Base-by-base conservation (phyloP, 2,329 filamentous ascomycete species). In the Phyllosticta citribraziliensis region DNA sequence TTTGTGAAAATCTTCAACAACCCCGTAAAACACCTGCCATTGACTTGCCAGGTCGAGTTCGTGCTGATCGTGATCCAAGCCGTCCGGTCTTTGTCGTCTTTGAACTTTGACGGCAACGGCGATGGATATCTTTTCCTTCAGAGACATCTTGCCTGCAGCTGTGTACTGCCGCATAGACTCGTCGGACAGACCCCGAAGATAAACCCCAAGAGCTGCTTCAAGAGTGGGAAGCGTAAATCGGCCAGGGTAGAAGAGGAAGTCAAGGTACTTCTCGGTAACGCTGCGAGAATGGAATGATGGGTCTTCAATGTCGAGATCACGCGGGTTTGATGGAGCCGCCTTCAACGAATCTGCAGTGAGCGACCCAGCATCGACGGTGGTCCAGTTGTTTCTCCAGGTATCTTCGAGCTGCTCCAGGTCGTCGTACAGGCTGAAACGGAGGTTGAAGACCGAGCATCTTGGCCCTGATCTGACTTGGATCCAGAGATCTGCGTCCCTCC, bases 11-110 rank as follows among this genome's bases (percentile, higher is more conserved):
- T 96, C 92, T 12, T 89, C 81, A 19, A 96, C 81, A 19, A 97
- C 81, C 33, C 91, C 86, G 76, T 91, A 96, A 73, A 96, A 96
- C 57, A 89, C 84, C 64, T 88, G 85, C 94, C 94, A 99, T 72
- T 96, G 91, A 11, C 83, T 81, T 69, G 94, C 88, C 58, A 88
- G 86, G 33, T 89, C 86, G 35, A 80, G 78, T 61, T 88, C 83
- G 70, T 92, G 94, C 62, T 86, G 82, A 24, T 88, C 84, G 66
- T 89, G 90, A 68, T 95, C 88, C 74, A 89, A 84, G 14, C 85
- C 85, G 14, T 84, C 80, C 10, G 84, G 76, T 30, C 78, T 79
- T 59, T 84, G 84, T 53, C 83, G 81, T 40, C 92, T 76, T 0
- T 83, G 80, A 14, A 89, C 85, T 11, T 88, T 88, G 6, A 85